Base-by-base conservation (phyloP, 2,329 filamentous ascomycete species). In the Aspergillus sp. region DNA sequence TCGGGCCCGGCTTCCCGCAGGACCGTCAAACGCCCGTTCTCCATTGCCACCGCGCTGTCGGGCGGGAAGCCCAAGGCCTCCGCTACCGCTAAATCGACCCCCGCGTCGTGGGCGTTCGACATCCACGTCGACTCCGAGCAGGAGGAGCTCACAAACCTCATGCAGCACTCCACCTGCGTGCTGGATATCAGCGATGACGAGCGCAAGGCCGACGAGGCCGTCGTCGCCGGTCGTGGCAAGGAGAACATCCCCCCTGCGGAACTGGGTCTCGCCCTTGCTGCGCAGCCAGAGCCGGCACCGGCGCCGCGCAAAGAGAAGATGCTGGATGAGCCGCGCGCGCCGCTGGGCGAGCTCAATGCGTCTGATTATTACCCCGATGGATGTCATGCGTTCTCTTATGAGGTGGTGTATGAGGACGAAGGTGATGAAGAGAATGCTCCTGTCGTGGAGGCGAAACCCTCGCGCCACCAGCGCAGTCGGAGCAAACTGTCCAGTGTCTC, bases 101-200 rank as follows among this genome's bases (percentile, higher is more conserved):
- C 46, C 10, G 56, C 62, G 0, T 65, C 65, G 53, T 96, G 91
- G 92, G 88, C 88, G 76, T 97, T 99, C 67, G 88, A 93, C 53
- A 97, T 99, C 65, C 87, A 96, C 68, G 90, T 96, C 68, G 93
- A 99, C 71, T 90, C 89, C 0, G 83, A 88, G 7, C 89, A 96
- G 68, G 89, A 96, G 67, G 87, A 95, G 67, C 89, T 94, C 73
- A 90, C 91, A 63, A 96, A 95, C 65, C 77, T 96, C 36, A 89
- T 97, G 75, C 89, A 96, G 72, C 93, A 96, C 76, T 88, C 87
- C 51, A 93, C 93, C 7, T 87, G 87, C 58, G 85, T 87, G 0
- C 81, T 97, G 3, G 93, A 97, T 67, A 90, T 97, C 65, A 90
- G 85, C 60, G 92, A 90, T 19, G 92, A 96, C 63, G 92, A 96